Evolutionary conservation across 129 eudicot genomes (phyloP), one percentile per base, ranked within the genome.

Genomic region (Saposhnikovia divaricata): DNA sequence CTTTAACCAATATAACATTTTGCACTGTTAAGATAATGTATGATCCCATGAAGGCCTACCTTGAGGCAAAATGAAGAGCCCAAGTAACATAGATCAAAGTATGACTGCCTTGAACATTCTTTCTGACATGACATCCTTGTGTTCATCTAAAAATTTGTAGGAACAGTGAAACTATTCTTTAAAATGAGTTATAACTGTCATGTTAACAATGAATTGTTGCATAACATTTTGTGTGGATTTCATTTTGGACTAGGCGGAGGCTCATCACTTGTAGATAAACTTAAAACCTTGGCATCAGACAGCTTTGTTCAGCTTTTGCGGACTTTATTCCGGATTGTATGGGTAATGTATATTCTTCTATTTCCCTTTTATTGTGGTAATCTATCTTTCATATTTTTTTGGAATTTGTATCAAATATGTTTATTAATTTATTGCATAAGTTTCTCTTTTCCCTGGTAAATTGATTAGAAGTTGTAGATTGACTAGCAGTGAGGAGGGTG

Each of bases 271-370:
- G 99, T 89, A 57, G 87, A 88, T 86, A 96, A 86, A 80, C 88
- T 96, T 87, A 92, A 92, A 87, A 92, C 88, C 80, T 78, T 96
- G 77, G 84, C 98, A 79, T 85, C 98, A 78, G 98, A 95, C 80
- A 83, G 90, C 89, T 95, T 95, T 85, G 87, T 95, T 83, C 95
- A 92, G 75, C 93, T 95, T 73, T 84, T 95, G 81, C 83, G 85
- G 37, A 85, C 95, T 82, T 87, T 95, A 81, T 95, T 95, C 84
- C 85, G 75, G 81, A 89, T 95, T 82, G 96, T 96, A 85, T 91
- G 82, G 99, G 99, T 96, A 96, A 89, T 87, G 93, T 81, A 77
- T 80, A 80, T 88, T 83, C 85, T 61, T 69, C 82, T 78, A 80
- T 87, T 83, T 53, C 82, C 73, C 57, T 38, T 18, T 74, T 13